Evolutionary conservation across 148 eudicot species (phyloP), one percentile per base, ranked within the genome.

Genomic region (Rhododendron vialii): DNA sequence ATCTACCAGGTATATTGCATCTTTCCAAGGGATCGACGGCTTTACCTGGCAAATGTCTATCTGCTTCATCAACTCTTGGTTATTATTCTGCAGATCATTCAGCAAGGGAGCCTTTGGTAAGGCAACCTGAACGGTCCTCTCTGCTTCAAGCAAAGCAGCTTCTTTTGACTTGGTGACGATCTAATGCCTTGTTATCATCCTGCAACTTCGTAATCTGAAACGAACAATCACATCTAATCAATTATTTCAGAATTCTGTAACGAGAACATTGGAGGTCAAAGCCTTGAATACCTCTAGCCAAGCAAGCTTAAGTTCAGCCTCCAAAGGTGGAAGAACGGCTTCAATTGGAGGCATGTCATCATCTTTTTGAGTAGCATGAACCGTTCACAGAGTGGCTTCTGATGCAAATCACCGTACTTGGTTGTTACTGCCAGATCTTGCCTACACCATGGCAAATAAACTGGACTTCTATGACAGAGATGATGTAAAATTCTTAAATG

Each of bases 31-130:
- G 35, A 35, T 1, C 1, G 1, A 35, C 35, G 35, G 35, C 35
- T 35, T 35, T 35, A 30, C 30, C 30, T 30, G 30, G 30, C 30
- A 30, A 47, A 93, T 93, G 87, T 93, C 95, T 69, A 93, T 93
- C 86, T 93, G 95, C 83, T 93, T 93, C 92, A 93, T 93, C 90
- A 93, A 84, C 85, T 93, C 95, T 88, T 93, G 95, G 88, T 93
- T 93, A 82, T 93, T 93, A 86, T 93, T 93, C 86, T 91, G 95
- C 15, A 93, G 92, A 83, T 93, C 93, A 90, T 93, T 93, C 81
- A 93, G 93, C 93, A 93, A 89, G 78, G 93, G 89, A 86, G 95
- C 95, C 85, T 93, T 93, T 33, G 93, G 93, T 86, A 93, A 88
- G 61, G 95, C 95, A 84, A 87, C 88, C 86, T 93, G 94, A 53